Evolutionary conservation across 768 basidiomycete genomes (phyloP), one percentile per base, ranked within the genome.

Genomic region (Suillus clintonianus): DNA sequence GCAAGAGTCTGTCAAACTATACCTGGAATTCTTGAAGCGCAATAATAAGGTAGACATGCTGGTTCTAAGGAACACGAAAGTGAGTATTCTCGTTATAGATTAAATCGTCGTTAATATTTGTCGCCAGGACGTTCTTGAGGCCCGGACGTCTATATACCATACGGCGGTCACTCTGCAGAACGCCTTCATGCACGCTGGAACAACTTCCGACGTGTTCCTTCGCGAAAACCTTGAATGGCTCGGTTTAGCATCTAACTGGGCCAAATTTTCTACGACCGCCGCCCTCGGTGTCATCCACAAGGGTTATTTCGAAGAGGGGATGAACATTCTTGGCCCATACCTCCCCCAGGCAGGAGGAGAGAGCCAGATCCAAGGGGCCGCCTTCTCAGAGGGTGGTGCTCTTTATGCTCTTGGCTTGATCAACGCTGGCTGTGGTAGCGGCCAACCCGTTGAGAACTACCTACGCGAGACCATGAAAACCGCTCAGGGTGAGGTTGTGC

Each of bases 221-320:
- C 89, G 95, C 14, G 94, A 98, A 59, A 99, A 99, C 74, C 85
- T 99, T 39, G 97, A 98, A 73, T 99, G 96, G 95, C 86, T 99
- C 5, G 92, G 88, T 11, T 85, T 94, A 60, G 97, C 97, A 3
- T 90, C 90, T 32, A 99, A 99, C 74, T 99, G 97, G 97, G 93
- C 95, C 34, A 99, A 99, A 72, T 99, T 99, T 79, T 94, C 95
- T 4, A 94, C 97, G 7, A 98, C 97, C 14, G 95, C 97, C 22
- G 95, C 93, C 10, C 86, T 99, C 27, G 97, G 97, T 65, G 93
- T 99, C 62, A 98, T 99, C 67, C 95, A 99, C 81, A 96, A 97
- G 72, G 97, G 97, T 48, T 95, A 95, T 75, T 92, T 94, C 70
- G 88, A 95, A 70, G 90, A 97, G 75, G 96, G 95, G 56, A 90